phyloP scores from a whole-genome alignment of 768 basidiomycete genomes.

The Amanita thiersii region DNA sequence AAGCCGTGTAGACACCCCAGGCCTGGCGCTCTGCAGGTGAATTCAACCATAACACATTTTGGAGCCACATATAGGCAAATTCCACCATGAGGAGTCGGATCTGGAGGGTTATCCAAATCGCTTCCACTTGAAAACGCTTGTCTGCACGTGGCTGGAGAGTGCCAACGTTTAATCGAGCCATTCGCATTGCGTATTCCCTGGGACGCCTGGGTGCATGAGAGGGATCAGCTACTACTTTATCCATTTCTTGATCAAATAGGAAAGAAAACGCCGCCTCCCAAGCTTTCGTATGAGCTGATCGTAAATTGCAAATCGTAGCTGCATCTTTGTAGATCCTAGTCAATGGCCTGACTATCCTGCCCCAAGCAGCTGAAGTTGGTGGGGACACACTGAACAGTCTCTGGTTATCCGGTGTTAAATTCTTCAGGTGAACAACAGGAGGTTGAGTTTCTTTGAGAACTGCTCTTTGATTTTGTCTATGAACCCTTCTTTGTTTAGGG shows the following conservation, averaged over 20 bases:
- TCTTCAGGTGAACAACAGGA: not conserved
- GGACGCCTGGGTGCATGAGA: constrained; percentile 29
- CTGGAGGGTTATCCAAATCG: constrained; percentile 45
- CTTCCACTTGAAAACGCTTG: constrained; percentile 52
- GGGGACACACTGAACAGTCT: constrained; percentile 19
- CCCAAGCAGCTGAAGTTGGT: constrained; percentile 30
- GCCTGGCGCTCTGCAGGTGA: constrained; percentile 20
- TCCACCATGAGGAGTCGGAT: constrained; percentile 44
- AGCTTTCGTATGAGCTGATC: constrained; percentile 48
- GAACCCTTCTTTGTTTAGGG: constrained; percentile 12
- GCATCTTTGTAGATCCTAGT: constrained; percentile 31
- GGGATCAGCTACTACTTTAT: constrained; percentile 21
- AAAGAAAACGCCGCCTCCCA: constrained; percentile 54
- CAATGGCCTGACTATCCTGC: constrained; percentile 24
- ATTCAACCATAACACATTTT: constrained; percentile 16
- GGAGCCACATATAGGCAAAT: constrained; percentile 33
- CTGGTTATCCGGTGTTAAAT: constrained; percentile 9
- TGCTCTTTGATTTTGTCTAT: not conserved
- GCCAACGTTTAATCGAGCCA: constrained; percentile 45
- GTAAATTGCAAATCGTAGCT: constrained; percentile 31
- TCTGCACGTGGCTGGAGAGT: constrained; percentile 52
- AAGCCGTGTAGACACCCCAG: constrained; percentile 41
- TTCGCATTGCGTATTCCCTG: constrained; percentile 39
- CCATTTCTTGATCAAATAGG: constrained; percentile 41
- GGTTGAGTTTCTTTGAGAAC: not conserved